These are phyloP conservation scores for Podospora tetraspora DNA, from an alignment of 495 filamentous ascomycete genomes.

Conservation along the genomic window DNA sequence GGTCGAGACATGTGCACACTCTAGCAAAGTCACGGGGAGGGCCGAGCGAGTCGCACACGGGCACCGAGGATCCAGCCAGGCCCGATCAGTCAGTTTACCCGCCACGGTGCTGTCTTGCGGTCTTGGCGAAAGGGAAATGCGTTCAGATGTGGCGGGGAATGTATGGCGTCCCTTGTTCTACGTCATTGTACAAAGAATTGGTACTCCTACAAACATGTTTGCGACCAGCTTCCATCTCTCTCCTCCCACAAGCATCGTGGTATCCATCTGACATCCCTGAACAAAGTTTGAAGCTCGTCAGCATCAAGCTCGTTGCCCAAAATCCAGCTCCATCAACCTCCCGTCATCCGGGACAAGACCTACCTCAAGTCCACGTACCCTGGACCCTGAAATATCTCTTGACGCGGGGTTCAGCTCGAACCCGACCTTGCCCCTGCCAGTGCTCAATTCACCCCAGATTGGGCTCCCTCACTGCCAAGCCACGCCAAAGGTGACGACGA, in stretches of 20 bases:
- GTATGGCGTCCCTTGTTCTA: constrained; percentile 1
- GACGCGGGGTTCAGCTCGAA: background rate
- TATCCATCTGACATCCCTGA: background rate
- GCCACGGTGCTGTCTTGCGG: background rate
- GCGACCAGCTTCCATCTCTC: background rate
- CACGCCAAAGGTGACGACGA: background rate
- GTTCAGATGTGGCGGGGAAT: constrained; percentile 1
- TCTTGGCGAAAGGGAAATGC: constrained; percentile 9
- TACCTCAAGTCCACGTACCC: background rate
- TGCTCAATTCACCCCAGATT: background rate
- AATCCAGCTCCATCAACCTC: background rate
- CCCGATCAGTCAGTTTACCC: background rate
- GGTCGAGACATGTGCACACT: background rate
- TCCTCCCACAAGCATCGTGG: background rate
- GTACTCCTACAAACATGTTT: constrained; percentile 7
- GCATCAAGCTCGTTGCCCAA: background rate
- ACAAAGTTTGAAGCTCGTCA: background rate
- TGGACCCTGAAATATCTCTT: background rate
- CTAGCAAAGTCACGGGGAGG: background rate
- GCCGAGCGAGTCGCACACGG: background rate
- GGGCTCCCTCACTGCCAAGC: background rate
- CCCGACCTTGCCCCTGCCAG: background rate
- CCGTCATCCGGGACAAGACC: background rate
- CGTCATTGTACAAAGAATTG: constrained; percentile 10
- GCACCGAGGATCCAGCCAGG: background rate